These are phyloP conservation scores for Hymenoscyphus fructigenus DNA, from an alignment of 2,329 filamentous ascomycete genomes.

Conservation along the genomic window DNA sequence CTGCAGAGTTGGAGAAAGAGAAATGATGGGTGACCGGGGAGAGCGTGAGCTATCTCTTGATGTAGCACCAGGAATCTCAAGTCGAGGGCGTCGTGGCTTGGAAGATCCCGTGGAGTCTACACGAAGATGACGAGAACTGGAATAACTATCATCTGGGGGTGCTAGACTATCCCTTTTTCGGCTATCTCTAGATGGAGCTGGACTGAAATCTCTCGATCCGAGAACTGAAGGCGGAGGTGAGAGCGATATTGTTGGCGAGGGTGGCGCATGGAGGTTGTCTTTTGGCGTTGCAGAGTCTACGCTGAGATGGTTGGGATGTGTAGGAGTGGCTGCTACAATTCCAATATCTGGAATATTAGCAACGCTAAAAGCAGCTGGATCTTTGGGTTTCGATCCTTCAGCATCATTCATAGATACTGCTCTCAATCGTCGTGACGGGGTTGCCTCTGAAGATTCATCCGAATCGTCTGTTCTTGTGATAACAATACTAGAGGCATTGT, in stretches of 20 bases:
- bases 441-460: constrained; percentile 19
- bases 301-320: constrained; percentile 38
- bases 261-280: constrained; percentile 34
- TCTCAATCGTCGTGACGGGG: constrained; percentile 24
- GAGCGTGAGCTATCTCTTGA: constrained; percentile 34
- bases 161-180: constrained; percentile 42
- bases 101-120: constrained; percentile 34
- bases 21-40: constrained; percentile 11
- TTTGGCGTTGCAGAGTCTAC: constrained; percentile 21
- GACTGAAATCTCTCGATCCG: constrained; percentile 36
- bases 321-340: constrained; percentile 42
- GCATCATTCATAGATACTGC: constrained; percentile 37
- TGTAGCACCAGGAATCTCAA: constrained; percentile 31
- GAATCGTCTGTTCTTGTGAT: constrained; percentile 40
- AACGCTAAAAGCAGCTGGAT: constrained; percentile 30
- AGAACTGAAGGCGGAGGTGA: constrained; percentile 29
- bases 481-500: constrained; percentile 38
- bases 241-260: constrained; percentile 38
- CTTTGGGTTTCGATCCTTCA: constrained; percentile 11
- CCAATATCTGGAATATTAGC: constrained; percentile 34
- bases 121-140: constrained; percentile 34
- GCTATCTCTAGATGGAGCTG: constrained; percentile 29
- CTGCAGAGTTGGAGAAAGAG: constrained; percentile 33
- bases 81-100: constrained; percentile 24
- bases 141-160: constrained; percentile 41